phyloP scores from a whole-genome alignment of 139 green algal genomes.

The Chlamydomonas incerta region DNA sequence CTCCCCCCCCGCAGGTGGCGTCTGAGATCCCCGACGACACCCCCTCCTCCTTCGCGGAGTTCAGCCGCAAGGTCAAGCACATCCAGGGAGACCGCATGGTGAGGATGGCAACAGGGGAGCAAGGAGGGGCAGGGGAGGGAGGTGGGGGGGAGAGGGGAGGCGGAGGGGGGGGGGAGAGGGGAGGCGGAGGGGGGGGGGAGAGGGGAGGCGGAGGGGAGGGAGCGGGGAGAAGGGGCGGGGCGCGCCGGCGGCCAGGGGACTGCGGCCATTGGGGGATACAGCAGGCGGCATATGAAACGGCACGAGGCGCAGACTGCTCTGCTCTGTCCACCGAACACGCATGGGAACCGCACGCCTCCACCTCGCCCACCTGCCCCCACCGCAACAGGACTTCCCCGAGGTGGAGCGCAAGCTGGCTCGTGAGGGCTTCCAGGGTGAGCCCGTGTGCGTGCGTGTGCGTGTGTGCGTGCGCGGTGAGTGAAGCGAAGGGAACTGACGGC shows the following conservation, averaged over 20 bases:
- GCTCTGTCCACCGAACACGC: too few species aligned
- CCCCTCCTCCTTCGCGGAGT: constrained; percentile 79
- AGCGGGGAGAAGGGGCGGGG: too few species aligned
- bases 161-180: background rate
- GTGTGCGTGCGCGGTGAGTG: too few species aligned
- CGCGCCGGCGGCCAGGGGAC: too few species aligned
- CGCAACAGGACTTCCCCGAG: constrained; percentile 72
- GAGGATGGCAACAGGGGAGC: background rate
- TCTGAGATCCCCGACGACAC: constrained; percentile 93
- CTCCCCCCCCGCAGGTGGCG: constrained; percentile 66
- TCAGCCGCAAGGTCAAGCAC: constrained; percentile 88
- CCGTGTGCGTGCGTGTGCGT: background rate
- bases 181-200: too few species aligned
- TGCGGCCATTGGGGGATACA: too few species aligned
- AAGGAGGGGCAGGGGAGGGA: background rate
- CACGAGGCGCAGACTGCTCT: too few species aligned
- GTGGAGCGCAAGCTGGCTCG: constrained; percentile 78
- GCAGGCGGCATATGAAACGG: too few species aligned
- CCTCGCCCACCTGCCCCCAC: too few species aligned
- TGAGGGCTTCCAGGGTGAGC: constrained; percentile 86
- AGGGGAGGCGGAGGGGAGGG: too few species aligned
- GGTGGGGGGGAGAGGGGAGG: background rate
- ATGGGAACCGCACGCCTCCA: too few species aligned
- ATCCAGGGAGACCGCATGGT: constrained; percentile 92
- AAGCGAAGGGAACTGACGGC: too few species aligned